Evolutionary conservation across 306 rosid species (phyloP), one percentile per base, ranked within the genome.

Genomic region (Trifolium fragiferum): DNA sequence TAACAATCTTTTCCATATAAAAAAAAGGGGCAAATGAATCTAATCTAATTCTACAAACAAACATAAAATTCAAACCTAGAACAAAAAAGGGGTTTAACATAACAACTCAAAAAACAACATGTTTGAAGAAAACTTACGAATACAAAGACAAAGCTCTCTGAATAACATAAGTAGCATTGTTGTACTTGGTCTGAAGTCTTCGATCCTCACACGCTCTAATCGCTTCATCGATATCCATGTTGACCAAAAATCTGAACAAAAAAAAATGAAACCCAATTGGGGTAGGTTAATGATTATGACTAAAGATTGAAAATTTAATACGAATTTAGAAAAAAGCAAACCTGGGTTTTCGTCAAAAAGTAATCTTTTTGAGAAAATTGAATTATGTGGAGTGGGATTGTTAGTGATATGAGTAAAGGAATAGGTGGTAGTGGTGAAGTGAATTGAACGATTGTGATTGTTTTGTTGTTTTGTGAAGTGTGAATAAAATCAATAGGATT

Each of bases 181-280:
- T 80, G 80, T 90, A 93, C 92, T 93, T 93, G 57, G 97, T 89
- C 86, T 88, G 93, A 68, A 93, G 96, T 82, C 98, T 88, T 81
- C 87, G 86, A 87, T 93, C 96, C 27, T 86, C 85, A 80, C 97
- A 86, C 82, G 77, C 92, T 67, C 84, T 86, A 60, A 90, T 89
- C 79, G 98, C 97, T 73, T 82, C 83, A 58, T 90, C 96, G 90
- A 93, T 93, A 89, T 93, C 98, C 98, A 93, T 93, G 50, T 73
- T 74, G 49, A 76, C 82, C 85, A 76, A 70, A 61, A 64, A 68
- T 5, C 69, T 63, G 55, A 51, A 18, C 65, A 58, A 37, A 37
- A 25, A 79, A 35, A 25, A 79, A 35, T 64, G 40, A 21, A 61
- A 75, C 67, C 68, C 72, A 80, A 79, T 57, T 41, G 47, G 16